Evolutionary conservation across 2,329 filamentous ascomycete genomes (phyloP), one percentile per base, ranked within the genome.

Genomic region (Microdochium nivale): DNA sequence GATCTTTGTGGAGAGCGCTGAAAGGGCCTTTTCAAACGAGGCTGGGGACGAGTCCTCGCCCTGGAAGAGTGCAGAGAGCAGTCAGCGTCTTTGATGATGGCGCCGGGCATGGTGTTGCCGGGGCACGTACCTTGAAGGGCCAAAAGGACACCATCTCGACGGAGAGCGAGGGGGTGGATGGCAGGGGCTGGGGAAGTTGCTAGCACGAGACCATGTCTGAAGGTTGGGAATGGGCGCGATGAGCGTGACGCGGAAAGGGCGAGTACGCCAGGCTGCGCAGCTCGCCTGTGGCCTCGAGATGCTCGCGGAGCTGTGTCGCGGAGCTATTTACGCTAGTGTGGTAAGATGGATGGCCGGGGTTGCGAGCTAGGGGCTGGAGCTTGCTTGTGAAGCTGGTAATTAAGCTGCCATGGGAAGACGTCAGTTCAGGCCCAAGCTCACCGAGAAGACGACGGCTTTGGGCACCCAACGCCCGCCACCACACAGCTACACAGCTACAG

Each of bases 21-120:
- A 88, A 27, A 99, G 83, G 2, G 86, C 83, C 75, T 91, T 96
- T 72, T 99, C 94, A 65, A 97, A 99, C 3, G 86, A 88, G 49
- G 90, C 91, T 25, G 94, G 87, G 58, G 91, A 95, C 65, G 81
- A 87, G 66, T 86, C 80, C 63, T 88, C 80, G 70, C 82, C 81
- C 90, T 95, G 62, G 33, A n/a, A n/a, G n/a, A 46, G 19, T 24
- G 48, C 19, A 21, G 23, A 33, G 43, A 30, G 27, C 10, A 25
- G 49, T 33, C 21, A 37, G 25, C 24, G 46, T 32, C 16, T 25
- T 23, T 40, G 21, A 13, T 19, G 23, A 27, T 35, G 7, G 9
- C 32, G 46, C 30, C n/a, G 25, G 35, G 33, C 24, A 50, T 30
- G 37, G 16, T 30, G 25, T 50, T 50, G 65, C 30, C 35, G 19